Evolutionary conservation across 108 stramenopile species (phyloP).

Genomic region (Nitzschia putrida): DNA sequence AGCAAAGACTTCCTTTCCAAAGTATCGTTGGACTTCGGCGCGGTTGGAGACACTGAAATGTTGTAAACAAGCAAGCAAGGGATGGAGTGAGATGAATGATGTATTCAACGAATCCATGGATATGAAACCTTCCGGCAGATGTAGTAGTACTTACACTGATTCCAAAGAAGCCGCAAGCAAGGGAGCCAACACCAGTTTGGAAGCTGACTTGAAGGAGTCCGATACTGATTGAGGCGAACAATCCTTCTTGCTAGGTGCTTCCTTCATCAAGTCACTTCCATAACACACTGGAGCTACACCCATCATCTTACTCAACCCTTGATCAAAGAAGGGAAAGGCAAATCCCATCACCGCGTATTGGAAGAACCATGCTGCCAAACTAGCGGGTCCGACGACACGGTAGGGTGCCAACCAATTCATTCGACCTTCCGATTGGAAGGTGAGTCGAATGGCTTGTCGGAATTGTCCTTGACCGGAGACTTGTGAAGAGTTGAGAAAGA

Average conservation of each 20-base stretch:
- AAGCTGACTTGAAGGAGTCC: conserved; percentile 21
- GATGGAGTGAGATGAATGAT: no score
- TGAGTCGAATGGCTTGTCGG: conserved; percentile 51
- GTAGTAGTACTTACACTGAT: conserved; percentile 15
- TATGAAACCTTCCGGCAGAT: no score
- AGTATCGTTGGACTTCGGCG: conserved; percentile 78
- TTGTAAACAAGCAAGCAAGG: no score
- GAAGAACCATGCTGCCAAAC: conserved; percentile 74
- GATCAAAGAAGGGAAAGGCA: conserved; percentile 72
- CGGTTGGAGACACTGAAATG: conserved; percentile 58
- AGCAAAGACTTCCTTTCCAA: conserved; percentile 49
- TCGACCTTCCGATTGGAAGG: conserved; percentile 30
- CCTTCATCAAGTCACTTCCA: conserved; percentile 65
- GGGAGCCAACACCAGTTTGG: conserved; percentile 53
- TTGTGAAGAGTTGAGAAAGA: conserved; percentile 72
- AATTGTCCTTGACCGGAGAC: conserved; percentile 62
- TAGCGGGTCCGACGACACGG: conserved; percentile 66
- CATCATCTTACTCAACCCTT: conserved; percentile 43
- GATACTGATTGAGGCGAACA: not conserved
- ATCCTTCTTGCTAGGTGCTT: conserved; percentile 16
- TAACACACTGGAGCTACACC: conserved; percentile 60
- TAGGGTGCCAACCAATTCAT: conserved; percentile 64
- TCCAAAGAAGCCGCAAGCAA: conserved; percentile 57
- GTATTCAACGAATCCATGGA: no score
- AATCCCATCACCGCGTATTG: conserved; percentile 74